Percentiles rank a stretch among this genome's conserved stretches.
phyloP scores from a whole-genome alignment of 2,329 filamentous ascomycete genomes.

The Sclerotiophoma versabilis region DNA sequence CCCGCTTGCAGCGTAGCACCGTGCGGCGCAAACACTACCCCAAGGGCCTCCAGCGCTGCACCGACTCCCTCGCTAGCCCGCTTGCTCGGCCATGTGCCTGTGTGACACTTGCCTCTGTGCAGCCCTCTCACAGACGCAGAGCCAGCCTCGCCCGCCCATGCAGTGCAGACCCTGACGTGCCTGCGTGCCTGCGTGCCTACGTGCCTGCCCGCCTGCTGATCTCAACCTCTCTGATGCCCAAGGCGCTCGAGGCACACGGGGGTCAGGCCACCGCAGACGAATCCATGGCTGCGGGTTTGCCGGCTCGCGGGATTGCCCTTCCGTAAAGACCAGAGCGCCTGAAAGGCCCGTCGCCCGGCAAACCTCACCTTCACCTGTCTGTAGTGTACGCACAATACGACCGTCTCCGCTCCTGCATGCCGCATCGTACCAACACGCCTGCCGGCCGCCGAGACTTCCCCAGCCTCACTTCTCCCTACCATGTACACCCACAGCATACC shows the following conservation, averaged over 20 bases:
- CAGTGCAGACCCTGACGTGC: slow-evolving; percentile 1
- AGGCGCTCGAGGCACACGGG: slow-evolving; percentile 17
- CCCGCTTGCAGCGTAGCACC: slow-evolving; percentile 15
- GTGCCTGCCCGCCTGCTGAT: too few relatives aligned
- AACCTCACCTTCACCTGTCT: background rate
- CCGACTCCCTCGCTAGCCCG: background rate
- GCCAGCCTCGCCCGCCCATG: slow-evolving; percentile 3
- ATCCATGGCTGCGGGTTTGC: slow-evolving; percentile 20
- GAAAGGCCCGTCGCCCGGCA: background rate
- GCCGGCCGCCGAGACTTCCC: background rate
- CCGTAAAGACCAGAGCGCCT: slow-evolving; percentile 11
- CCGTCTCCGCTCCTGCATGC: background rate
- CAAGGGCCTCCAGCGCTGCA: slow-evolving; percentile 10
- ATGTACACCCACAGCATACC: background rate
- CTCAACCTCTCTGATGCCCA: slow-evolving; percentile 15
- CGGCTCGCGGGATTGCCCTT: slow-evolving; percentile 16
- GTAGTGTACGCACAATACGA: background rate
- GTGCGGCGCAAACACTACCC: slow-evolving; percentile 15
- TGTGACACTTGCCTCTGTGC: slow-evolving; percentile 4
- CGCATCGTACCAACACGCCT: background rate
- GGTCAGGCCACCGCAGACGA: slow-evolving; percentile 14
- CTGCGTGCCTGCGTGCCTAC: too few relatives aligned
- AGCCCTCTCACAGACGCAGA: background rate
- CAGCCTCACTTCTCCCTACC: background rate
- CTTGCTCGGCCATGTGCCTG: slow-evolving; percentile 4